Evolutionary conservation across 1,139 yeast species (phyloP).

Genomic region (Candida neerlandica): DNA sequence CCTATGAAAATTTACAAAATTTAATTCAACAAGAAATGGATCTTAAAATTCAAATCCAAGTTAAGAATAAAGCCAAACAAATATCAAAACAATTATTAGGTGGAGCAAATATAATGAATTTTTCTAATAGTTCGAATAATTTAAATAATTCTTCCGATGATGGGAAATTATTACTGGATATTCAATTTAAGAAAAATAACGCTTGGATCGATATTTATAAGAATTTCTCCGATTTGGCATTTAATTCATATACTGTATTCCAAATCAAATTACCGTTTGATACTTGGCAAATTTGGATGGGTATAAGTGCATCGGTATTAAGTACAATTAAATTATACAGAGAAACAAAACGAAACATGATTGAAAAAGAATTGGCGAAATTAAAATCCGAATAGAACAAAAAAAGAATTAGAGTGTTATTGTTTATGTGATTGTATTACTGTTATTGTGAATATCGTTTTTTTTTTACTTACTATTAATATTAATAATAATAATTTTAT

Average conservation of each 20-base stretch:
- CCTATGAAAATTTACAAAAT: constrained; percentile 39
- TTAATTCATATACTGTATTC: constrained; percentile 50
- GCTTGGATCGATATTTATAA: constrained; percentile 46
- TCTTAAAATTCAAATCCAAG: constrained; percentile 40
- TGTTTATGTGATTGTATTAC: no score
- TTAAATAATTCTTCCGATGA: constrained; percentile 21
- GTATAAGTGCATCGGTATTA: constrained; percentile 44
- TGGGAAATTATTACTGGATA: constrained; percentile 28
- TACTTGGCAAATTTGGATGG: constrained; percentile 53
- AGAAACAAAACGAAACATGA: constrained; percentile 36
- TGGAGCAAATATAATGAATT: constrained; percentile 11
- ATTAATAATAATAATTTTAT: no score
- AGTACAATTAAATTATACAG: constrained; percentile 45
- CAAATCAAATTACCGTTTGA: constrained; percentile 41
- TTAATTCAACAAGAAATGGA: constrained; percentile 49
- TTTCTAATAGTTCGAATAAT: not conserved
- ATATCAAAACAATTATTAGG: constrained; percentile 43
- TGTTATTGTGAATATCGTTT: no score
- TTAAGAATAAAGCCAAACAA: constrained; percentile 39
- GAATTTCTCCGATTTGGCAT: constrained; percentile 43
- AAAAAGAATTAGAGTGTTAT: not conserved
- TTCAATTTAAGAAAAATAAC: constrained; percentile 42
- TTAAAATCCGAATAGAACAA: constrained; percentile 6
- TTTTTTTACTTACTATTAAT: not conserved
- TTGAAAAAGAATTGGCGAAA: constrained; percentile 20